Evolutionary conservation across 768 basidiomycete genomes (phyloP).

Genomic region (Lactifluus rugatus): DNA sequence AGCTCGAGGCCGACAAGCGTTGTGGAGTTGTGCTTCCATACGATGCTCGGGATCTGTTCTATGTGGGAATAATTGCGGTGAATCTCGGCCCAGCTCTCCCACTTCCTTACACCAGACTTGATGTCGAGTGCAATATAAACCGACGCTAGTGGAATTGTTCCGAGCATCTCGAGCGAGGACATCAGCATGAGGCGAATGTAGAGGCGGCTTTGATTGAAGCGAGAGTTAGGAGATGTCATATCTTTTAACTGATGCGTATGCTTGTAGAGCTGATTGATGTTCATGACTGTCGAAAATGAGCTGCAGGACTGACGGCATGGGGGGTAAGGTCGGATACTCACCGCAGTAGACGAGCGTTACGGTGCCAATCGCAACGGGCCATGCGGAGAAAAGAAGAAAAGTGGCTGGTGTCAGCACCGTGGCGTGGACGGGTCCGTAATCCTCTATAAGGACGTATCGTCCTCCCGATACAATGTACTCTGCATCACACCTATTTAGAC

Average conservation of each 20-base stretch:
- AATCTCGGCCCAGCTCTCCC: constrained; percentile 37
- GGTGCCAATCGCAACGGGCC: constrained; percentile 21
- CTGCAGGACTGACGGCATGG: neutral
- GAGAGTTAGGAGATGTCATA: constrained; percentile 22
- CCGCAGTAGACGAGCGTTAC: constrained; percentile 31
- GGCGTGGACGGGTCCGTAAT: constrained; percentile 34
- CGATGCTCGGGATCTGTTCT: constrained; percentile 25
- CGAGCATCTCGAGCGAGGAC: constrained; percentile 24
- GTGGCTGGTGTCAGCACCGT: constrained; percentile 26
- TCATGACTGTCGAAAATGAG: constrained; percentile 20
- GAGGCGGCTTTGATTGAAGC: constrained; percentile 34
- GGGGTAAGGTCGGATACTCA: constrained; percentile 20
- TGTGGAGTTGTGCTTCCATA: constrained; percentile 29
- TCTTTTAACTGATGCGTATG: constrained; percentile 24
- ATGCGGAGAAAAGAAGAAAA: constrained; percentile 27
- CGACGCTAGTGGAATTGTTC: constrained; percentile 24
- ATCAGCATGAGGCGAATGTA: constrained; percentile 37
- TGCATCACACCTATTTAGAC: neutral
- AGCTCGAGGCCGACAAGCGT: constrained; percentile 25
- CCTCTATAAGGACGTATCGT: constrained; percentile 41
- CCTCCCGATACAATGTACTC: constrained; percentile 24
- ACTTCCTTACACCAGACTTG: constrained; percentile 26
- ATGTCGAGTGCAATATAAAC: too few species aligned
- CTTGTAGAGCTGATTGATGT: constrained; percentile 22
- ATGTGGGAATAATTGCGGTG: constrained; percentile 41